Percentiles rank a stretch among this genome's conserved stretches.
phyloP scores from a whole-genome alignment of 257 asterid genomes.

The Solanum infundibuliforme region DNA sequence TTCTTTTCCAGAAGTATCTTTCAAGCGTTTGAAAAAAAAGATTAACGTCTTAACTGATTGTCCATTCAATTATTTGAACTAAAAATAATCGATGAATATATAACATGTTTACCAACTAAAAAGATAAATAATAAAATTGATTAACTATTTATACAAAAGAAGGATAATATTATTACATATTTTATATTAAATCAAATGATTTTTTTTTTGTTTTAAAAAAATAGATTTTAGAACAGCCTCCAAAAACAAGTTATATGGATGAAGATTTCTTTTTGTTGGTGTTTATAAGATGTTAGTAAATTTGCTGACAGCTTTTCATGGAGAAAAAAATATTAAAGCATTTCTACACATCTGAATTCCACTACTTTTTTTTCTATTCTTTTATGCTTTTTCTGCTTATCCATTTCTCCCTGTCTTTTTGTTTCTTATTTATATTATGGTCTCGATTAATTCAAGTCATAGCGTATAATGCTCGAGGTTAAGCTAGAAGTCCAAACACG shows the following conservation, averaged over 20 bases:
- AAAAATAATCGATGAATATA: neutral
- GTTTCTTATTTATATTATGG: accelerated
- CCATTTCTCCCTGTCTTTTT: neutral
- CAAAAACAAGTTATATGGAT: neutral
- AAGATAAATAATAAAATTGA: neutral
- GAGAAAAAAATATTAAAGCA: neutral
- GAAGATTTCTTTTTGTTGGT: neutral
- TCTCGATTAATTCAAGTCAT: neutral
- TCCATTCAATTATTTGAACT: neutral
- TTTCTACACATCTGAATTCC: conserved; percentile 16
- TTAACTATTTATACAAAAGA: neutral
- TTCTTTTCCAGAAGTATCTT: neutral
- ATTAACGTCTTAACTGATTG: neutral
- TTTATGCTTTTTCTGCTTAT: neutral
- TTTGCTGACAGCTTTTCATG: conserved; percentile 9
- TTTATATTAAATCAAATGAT: neutral
- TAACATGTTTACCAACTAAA: neutral
- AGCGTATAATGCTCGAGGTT: accelerated
- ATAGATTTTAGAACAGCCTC: neutral
- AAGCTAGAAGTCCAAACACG: neutral
- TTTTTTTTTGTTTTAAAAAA: neutral
- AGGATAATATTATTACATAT: neutral
- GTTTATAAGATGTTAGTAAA: neutral
- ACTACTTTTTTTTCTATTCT: conserved; percentile 6
- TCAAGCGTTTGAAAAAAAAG: neutral